Percentiles rank a stretch among this genome's conserved stretches.
phyloP scores from a whole-genome alignment of 2,329 filamentous ascomycete species.

The Cercospora sp. region DNA sequence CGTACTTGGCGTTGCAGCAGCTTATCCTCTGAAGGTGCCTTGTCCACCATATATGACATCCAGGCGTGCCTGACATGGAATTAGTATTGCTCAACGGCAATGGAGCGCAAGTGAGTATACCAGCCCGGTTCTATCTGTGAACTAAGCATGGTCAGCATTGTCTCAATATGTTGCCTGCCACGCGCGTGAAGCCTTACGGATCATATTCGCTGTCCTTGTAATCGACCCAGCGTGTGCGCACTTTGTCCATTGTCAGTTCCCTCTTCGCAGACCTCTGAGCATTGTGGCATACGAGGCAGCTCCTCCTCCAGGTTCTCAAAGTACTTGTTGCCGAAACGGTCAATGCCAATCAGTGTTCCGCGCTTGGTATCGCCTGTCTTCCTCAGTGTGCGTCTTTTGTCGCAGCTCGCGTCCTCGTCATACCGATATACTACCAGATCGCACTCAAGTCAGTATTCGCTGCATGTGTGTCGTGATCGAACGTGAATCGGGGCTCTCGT shows the following conservation, averaged over 20 bases:
- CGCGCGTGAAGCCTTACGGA: slow-evolving; percentile 54
- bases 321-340: slow-evolving; percentile 96
- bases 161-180: not conserved
- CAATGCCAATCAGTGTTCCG: slow-evolving; percentile 78
- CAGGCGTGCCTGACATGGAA: slow-evolving; percentile 72
- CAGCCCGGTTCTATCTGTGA: slow-evolving; percentile 91
- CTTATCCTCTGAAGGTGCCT: slow-evolving; percentile 75
- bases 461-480: slow-evolving; percentile 6
- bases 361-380: slow-evolving; percentile 88
- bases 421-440: slow-evolving; percentile 41
- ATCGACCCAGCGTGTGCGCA: slow-evolving; percentile 96
- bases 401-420: slow-evolving; percentile 13
- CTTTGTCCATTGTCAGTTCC: slow-evolving; percentile 47
- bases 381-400: slow-evolving; percentile 3
- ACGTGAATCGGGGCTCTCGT: slow-evolving; percentile 47
- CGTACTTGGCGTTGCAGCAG: slow-evolving; percentile 67
- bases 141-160: slow-evolving; percentile 51
- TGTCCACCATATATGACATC: slow-evolving; percentile 92
- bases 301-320: slow-evolving; percentile 91
- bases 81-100: slow-evolving; percentile 1
- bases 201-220: slow-evolving; percentile 88
- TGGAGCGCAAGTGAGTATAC: slow-evolving; percentile 38
- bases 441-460: slow-evolving; percentile 22
- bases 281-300: slow-evolving; percentile 70
- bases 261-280: not conserved